phyloP scores from a whole-genome alignment of 345 rosid species.

The Linum lewisii region DNA sequence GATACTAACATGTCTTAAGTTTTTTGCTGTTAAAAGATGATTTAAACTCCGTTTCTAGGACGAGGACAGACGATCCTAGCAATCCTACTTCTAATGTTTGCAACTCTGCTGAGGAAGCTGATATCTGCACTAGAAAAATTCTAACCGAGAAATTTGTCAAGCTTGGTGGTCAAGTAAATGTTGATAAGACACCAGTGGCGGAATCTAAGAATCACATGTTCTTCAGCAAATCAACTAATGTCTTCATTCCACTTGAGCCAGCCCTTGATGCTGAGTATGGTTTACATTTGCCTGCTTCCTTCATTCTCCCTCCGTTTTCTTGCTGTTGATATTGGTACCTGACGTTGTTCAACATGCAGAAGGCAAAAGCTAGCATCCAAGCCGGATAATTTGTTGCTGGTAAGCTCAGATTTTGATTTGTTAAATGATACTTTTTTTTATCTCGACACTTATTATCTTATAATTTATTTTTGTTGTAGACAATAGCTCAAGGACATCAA shows the following conservation, averaged over 20 bases:
- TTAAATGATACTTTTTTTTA: too few relatives aligned
- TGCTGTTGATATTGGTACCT: not conserved
- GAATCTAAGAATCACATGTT: conserved; percentile 20
- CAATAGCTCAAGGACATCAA: conserved; percentile 21
- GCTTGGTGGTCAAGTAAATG: conserved; percentile 16
- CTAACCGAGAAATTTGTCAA: conserved; percentile 5
- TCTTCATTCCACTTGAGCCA: conserved; percentile 12
- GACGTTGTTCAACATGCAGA: conserved; percentile 13
- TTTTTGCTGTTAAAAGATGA: too few relatives aligned
- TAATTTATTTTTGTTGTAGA: conserved; percentile 17
- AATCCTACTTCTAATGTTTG: too few relatives aligned
- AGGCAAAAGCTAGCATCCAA: conserved; percentile 27
- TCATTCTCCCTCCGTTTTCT: not conserved
- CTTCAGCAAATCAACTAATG: conserved; percentile 13
- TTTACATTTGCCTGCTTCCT: not conserved
- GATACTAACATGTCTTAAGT: too few relatives aligned
- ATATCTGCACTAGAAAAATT: conserved; percentile 1
- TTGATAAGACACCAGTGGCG: conserved; percentile 10
- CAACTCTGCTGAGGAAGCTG: too few relatives aligned
- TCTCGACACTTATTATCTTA: not conserved
- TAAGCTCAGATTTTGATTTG: conserved; percentile 17
- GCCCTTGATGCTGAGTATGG: conserved; percentile 25
- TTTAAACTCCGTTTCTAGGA: conserved; percentile 11
- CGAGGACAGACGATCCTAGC: too few relatives aligned
- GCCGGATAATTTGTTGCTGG: conserved; percentile 20